phyloP scores from a whole-genome alignment of 2,329 filamentous ascomycete species.

The Fusarium temperatum region DNA sequence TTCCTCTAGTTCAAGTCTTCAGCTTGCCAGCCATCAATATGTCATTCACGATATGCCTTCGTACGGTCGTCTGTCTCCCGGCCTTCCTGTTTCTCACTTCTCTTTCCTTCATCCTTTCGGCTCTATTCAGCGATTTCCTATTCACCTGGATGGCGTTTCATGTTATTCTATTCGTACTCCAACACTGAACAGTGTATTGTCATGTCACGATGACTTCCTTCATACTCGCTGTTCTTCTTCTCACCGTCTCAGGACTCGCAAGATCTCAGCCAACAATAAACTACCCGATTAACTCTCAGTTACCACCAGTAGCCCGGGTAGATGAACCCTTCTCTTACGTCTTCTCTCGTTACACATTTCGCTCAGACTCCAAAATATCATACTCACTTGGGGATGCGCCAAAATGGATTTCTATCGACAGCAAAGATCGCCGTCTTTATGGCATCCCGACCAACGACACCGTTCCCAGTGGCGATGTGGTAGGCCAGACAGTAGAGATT shows the following conservation, averaged over 20 bases:
- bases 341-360: constrained; percentile 79
- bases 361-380: constrained; percentile 67
- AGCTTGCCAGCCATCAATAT: constrained; percentile 45
- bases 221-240: constrained; percentile 37
- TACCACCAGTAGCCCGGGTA: constrained; percentile 80
- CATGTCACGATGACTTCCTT: constrained; percentile 45
- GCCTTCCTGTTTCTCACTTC: constrained; percentile 16
- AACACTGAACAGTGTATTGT: constrained; percentile 32
- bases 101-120: constrained; percentile 23
- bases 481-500: constrained; percentile 70
- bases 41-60: constrained; percentile 36
- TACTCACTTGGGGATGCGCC: constrained; percentile 76
- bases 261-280: constrained; percentile 54
- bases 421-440: constrained; percentile 68
- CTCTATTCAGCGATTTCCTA: constrained; percentile 10
- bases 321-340: constrained; percentile 73
- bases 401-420: constrained; percentile 78
- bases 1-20: constrained; percentile 27
- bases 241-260: constrained; percentile 45
- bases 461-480: constrained; percentile 59
- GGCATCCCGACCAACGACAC: constrained; percentile 72
- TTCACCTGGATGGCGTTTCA: constrained; percentile 33
- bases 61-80: constrained; percentile 18
- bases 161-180: constrained; percentile 25
- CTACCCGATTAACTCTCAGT: constrained; percentile 86